Evolutionary conservation across 768 basidiomycete genomes (phyloP).

Genomic region (Russula ochroleuca): DNA sequence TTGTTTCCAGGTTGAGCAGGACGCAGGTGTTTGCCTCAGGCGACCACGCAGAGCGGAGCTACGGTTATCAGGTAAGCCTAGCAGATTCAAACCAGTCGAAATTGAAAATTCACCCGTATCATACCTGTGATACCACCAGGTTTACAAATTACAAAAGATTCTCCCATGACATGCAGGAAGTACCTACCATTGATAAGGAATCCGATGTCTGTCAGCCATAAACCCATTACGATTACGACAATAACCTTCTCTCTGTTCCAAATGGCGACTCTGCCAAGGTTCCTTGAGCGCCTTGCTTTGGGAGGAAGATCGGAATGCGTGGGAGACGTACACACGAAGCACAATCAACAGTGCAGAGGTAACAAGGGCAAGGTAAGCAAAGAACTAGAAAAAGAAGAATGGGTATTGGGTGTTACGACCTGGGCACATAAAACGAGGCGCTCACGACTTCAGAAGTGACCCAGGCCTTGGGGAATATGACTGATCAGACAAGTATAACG

Average conservation of each 20-base stretch:
- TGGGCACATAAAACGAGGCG: not conserved
- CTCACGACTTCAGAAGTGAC: not conserved
- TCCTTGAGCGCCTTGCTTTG: not conserved
- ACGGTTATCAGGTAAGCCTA: not conserved
- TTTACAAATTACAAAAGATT: not conserved
- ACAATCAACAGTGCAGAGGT: conserved; percentile 6
- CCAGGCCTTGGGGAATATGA: not conserved
- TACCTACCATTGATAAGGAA: conserved; percentile 10
- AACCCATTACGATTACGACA: not conserved
- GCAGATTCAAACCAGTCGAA: not conserved
- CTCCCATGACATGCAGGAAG: not conserved
- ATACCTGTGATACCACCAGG: not conserved
- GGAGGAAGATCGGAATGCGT: not conserved
- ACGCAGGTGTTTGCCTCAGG: not conserved
- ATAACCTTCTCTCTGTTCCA: conserved; percentile 7
- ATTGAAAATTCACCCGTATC: not conserved
- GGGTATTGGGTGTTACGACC: not conserved
- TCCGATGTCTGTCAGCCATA: not conserved
- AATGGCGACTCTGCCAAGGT: not conserved
- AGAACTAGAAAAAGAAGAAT: not conserved
- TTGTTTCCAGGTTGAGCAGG: not conserved
- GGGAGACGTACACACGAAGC: conserved; percentile 8
- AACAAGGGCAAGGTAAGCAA: not conserved
- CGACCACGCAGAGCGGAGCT: not conserved
- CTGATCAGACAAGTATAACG: not conserved